A percentile compares a stretch with the other conserved stretches of the same genome.
Conservation (phyloP, 768 basidiomycete species). For the Pleurotus salmoneostramineus region DNA sequence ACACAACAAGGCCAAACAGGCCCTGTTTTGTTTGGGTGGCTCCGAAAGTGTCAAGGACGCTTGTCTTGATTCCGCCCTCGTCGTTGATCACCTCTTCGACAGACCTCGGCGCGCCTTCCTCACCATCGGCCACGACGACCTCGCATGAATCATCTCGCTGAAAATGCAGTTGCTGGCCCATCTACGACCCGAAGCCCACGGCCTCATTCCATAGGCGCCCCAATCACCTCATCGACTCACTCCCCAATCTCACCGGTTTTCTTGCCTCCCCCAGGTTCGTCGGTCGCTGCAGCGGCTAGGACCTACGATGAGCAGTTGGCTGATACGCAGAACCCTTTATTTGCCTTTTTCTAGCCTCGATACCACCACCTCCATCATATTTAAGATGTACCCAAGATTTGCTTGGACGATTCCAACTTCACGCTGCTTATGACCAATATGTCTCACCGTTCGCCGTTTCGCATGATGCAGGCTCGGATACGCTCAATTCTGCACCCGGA, state of each 20-base stretch:
- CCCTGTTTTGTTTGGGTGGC: slow-evolving; percentile 6
- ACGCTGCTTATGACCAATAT: slow-evolving; percentile 77
- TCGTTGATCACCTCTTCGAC: slow-evolving; percentile 19
- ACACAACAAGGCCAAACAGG: slow-evolving; percentile 4
- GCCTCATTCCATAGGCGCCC: slow-evolving; percentile 13
- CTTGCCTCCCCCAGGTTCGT: slow-evolving; percentile 38
- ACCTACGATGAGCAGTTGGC: background rate
- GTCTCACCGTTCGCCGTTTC: slow-evolving; percentile 52
- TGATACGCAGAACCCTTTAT: slow-evolving; percentile 4
- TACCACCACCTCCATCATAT: slow-evolving; percentile 37
- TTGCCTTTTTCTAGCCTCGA: slow-evolving; percentile 22
- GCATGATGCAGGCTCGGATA: slow-evolving; percentile 23
- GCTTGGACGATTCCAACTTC: slow-evolving; percentile 65
- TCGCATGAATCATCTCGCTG: slow-evolving; percentile 35
- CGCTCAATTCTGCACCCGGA: slow-evolving; percentile 15
- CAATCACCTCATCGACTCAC: slow-evolving; percentile 20
- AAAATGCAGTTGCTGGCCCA: slow-evolving; percentile 63
- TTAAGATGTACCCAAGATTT: slow-evolving; percentile 79
- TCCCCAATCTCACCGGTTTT: slow-evolving; percentile 29
- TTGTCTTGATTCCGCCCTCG: slow-evolving; percentile 13
- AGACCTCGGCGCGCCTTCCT: slow-evolving; percentile 13
- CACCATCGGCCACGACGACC: slow-evolving; percentile 17
- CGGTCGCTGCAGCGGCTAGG: background rate
- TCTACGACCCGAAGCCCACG: slow-evolving; percentile 30
- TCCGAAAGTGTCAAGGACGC: slow-evolving; percentile 4